phyloP scores from a whole-genome alignment of 306 rosid genomes.

The Dryas octopetala region DNA sequence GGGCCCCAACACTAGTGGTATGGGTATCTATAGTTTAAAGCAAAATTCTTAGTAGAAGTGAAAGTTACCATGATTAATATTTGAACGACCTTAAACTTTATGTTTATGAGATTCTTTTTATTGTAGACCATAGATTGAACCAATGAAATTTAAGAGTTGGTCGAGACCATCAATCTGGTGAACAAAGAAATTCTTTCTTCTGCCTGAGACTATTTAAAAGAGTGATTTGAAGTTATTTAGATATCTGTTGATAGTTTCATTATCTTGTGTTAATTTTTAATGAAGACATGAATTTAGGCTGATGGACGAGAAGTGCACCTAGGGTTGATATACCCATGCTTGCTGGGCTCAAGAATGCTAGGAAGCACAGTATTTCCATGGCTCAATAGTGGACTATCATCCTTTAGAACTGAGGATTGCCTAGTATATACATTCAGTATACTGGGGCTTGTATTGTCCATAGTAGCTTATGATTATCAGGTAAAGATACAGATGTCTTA shows the following conservation, averaged over 20 bases:
- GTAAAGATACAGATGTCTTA: constrained; percentile 37
- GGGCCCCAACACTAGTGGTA: constrained; percentile 99
- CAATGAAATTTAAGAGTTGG: constrained; percentile 11
- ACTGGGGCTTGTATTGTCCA: constrained; percentile 61
- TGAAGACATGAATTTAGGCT: constrained; percentile 56
- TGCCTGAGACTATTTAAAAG: background rate
- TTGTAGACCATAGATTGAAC: background rate
- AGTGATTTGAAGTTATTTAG: constrained; percentile 21
- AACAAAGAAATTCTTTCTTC: background rate
- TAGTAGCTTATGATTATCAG: constrained; percentile 90
- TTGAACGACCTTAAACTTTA: constrained; percentile 3
- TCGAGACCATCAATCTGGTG: constrained; percentile 15
- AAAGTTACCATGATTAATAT: background rate
- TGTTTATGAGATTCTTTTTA: background rate
- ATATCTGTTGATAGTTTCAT: constrained; percentile 5
- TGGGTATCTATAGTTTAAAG: constrained; percentile 22
- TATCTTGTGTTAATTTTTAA: background rate
- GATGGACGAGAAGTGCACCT: constrained; percentile 93
- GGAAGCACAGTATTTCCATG: constrained; percentile 89
- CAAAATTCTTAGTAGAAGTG: background rate
- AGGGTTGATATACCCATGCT: constrained; percentile 78
- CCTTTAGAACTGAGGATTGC: constrained; percentile 77
- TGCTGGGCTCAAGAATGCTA: constrained; percentile 84
- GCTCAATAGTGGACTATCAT: constrained; percentile 69
- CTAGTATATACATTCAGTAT: constrained; percentile 53